Percentiles rank a stretch among this genome's conserved stretches.
These are phyloP conservation scores for Casuarina cunninghamiana DNA, from an alignment of 306 rosid genomes.

Conservation along the genomic window DNA sequence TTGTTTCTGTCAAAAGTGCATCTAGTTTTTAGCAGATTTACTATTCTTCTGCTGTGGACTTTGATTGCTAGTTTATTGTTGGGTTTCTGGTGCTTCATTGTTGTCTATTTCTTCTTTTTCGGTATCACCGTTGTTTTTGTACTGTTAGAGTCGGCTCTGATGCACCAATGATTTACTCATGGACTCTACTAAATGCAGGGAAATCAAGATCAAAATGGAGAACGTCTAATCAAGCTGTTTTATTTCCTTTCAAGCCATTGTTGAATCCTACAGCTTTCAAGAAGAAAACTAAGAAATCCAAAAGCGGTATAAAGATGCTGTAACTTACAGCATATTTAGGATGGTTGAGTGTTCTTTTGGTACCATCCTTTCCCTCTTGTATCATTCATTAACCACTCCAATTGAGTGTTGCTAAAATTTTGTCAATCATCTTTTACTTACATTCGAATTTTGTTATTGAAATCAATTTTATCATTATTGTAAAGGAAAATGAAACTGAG, in stretches of 20 bases:
- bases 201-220: conserved; percentile 42
- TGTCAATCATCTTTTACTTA: not conserved
- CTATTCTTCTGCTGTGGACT: not conserved
- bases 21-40: not conserved
- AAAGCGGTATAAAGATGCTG: conserved; percentile 33
- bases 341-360: not conserved
- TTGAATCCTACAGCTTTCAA: conserved; percentile 47
- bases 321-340: not conserved
- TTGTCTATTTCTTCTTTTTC: not conserved
- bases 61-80: not conserved
- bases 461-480: not conserved
- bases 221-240: conserved; percentile 24
- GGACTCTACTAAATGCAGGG: conserved; percentile 45
- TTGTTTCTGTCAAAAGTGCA: not conserved
- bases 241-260: conserved; percentile 55
- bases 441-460: not conserved
- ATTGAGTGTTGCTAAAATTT: not conserved
- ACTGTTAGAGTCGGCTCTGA: not conserved
- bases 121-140: not conserved
- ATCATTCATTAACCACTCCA: not conserved
- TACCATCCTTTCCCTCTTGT: not conserved
- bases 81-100: not conserved
- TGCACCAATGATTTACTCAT: conserved; percentile 1
- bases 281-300: conserved; percentile 50
- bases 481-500: not conserved